Evolutionary conservation across 2,329 filamentous ascomycete genomes (phyloP), one percentile per base, ranked within the genome.

Genomic region (Didymella pomorum): DNA sequence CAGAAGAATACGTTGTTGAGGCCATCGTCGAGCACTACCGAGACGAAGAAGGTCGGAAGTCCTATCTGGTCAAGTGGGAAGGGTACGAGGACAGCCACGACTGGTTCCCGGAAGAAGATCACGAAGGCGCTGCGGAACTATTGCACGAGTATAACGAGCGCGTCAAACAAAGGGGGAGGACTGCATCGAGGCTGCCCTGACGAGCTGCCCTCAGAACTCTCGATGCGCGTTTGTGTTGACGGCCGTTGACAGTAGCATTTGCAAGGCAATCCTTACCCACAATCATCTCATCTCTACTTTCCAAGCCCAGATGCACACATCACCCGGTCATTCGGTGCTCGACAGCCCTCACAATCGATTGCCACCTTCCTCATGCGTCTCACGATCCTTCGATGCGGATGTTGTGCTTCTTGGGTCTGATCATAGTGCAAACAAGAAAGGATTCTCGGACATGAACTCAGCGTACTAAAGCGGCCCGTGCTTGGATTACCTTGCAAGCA

Each of bases 1-100:
- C 58, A 12, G 68, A 74, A 54, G 71, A 73, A 48, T 74, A 70
- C 41, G 65, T 68, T 10, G 65, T 75, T 11, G 72, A 75, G 52
- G 48, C 59, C 21, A 73, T 76, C 23, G 31, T 71, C 0, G 64
- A 65, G 43, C 71, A 76, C 50, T 65, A 60, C 21, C 58, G 62
- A 39, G 54, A 69, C 47, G 54, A 69, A 3, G 59, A 63, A 1
- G 61, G 58, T 28, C 26, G 26, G 0, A 71, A 63, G 3, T 71
- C 64, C 52, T 76, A 72, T 28, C 67, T 71, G 0, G 71, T 76
- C n/a, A 74, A 74, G 35, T 76, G 74, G 74, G 66, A 71, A 21
- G 73, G 70, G 1, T 73, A 71, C 41, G 64, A 71, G 8, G 68
- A 74, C 26, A 66, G 64, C 2, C 60, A 66, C n/a, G 71, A 74